Conservation (phyloP, 2,329 filamentous ascomycete genomes). For the Pseudogymnoascus sp. region DNA sequence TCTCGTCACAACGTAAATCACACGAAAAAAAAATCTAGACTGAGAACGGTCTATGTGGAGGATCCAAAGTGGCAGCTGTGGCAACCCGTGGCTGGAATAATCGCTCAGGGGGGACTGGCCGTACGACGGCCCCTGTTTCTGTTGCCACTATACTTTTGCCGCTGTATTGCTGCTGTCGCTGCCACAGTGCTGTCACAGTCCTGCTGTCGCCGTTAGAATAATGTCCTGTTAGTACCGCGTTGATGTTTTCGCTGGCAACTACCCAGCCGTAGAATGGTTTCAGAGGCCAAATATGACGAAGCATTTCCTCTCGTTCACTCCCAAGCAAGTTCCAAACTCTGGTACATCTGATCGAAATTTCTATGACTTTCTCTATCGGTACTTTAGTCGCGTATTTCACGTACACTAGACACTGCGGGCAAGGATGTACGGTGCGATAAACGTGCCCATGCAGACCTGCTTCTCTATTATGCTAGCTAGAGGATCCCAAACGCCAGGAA, state of each 20-base stretch:
- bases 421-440: neutral
- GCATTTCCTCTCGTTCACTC: neutral
- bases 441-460: constrained; percentile 9
- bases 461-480: constrained; percentile 10
- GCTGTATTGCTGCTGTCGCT: neutral
- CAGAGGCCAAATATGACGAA: neutral
- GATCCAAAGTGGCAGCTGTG: too few species aligned
- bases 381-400: neutral
- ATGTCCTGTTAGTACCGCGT: too few species aligned
- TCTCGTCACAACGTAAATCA: too few species aligned
- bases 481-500: constrained; percentile 9
- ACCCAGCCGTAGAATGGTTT: neutral
- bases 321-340: neutral
- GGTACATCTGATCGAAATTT: neutral
- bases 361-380: neutral
- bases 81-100: too few species aligned
- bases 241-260: neutral
- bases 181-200: neutral
- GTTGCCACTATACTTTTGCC: neutral
- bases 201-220: neutral
- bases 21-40: too few species aligned
- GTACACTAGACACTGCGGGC: neutral
- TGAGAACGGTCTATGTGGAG: too few species aligned
- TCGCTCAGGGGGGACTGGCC: too few species aligned
- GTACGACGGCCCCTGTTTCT: neutral